These are phyloP conservation scores for Neolentinus lepideus DNA, from an alignment of 1,284 basidiomycete species.

Conservation along the genomic window DNA sequence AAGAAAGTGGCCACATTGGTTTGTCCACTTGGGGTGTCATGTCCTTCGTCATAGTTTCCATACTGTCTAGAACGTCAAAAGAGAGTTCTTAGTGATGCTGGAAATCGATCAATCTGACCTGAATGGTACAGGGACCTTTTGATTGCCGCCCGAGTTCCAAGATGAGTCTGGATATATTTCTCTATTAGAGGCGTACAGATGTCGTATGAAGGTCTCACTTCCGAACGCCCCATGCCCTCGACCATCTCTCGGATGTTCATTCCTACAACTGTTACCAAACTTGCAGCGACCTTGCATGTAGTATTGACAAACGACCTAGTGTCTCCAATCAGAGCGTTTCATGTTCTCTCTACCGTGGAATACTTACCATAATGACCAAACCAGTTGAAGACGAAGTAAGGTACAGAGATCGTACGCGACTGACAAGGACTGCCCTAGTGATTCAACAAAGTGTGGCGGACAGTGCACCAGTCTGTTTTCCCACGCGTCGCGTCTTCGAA, in stretches of 20 bases:
- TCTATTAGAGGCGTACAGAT: background rate
- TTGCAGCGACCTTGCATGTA: slow-evolving; percentile 63
- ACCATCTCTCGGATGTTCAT: slow-evolving; percentile 52
- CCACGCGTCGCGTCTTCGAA: background rate
- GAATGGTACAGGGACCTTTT: slow-evolving; percentile 11
- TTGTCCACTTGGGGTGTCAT: slow-evolving; percentile 54
- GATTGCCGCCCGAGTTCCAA: slow-evolving; percentile 25
- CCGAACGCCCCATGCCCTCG: slow-evolving; percentile 25
- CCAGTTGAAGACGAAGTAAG: too few relatives aligned
- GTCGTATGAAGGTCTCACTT: slow-evolving; percentile 28
- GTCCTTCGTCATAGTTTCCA: slow-evolving; percentile 55
- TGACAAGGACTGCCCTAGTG: background rate
- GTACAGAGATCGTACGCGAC: too few relatives aligned
- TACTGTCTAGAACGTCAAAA: slow-evolving; percentile 25
- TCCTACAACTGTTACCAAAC: slow-evolving; percentile 62
- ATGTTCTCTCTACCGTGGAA: background rate
- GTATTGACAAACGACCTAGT: slow-evolving; percentile 47
- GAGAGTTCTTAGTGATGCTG: slow-evolving; percentile 1
- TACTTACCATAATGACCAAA: background rate
- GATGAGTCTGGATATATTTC: slow-evolving; percentile 29
- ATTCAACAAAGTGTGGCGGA: too few relatives aligned
- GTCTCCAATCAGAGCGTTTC: background rate
- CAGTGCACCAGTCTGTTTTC: background rate
- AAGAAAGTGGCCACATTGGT: slow-evolving; percentile 80
- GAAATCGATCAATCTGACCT: slow-evolving; percentile 8